Evolutionary conservation across 306 rosid genomes (phyloP), one percentile per base, ranked within the genome.

Genomic region (Trifolium repens): DNA sequence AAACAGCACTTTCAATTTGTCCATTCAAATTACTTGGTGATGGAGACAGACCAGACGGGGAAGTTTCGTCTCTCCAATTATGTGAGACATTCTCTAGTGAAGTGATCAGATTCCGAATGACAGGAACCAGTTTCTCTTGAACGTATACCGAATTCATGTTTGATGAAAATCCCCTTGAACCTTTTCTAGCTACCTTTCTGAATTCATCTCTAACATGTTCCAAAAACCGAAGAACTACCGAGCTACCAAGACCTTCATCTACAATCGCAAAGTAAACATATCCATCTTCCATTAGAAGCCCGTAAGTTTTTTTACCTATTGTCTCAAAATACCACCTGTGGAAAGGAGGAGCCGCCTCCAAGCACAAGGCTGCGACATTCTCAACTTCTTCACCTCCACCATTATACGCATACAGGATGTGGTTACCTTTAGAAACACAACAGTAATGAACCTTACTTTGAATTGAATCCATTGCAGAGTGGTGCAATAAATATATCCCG

Each of bases 321-420:
- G 94, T 90, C 85, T 90, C 94, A 70, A 93, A 87, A 85, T 93
- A 93, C 96, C 92, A 90, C 71, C 79, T 69, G 77, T 90, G 98
- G 74, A 80, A 93, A 16, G 88, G 79, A 71, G 98, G 98, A 67
- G 89, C 79, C 39, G 50, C 88, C 82, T 89, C 94, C 87, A 93
- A 72, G 85, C 96, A 90, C 82, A 80, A 82, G 69, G 84, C 66
- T 52, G 90, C 90, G 10, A 88, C 64, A 27, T 76, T 88, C 74
- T 81, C 92, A 65, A 81, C 79, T 77, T 90, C 96, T 26, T 69
- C 78, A 34, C 84, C 89, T 37, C 87, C 94, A 42, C 78, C 73
- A 32, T 80, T 88, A 81, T 90, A 84, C 6, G 82, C 85, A 83
- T 90, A 84, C 67, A 88, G 81, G 77, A 93, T 53, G 8, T 85